Evolutionary conservation across 306 rosid genomes (phyloP), one percentile per base, ranked within the genome.

Genomic region (Vigna angularis): DNA sequence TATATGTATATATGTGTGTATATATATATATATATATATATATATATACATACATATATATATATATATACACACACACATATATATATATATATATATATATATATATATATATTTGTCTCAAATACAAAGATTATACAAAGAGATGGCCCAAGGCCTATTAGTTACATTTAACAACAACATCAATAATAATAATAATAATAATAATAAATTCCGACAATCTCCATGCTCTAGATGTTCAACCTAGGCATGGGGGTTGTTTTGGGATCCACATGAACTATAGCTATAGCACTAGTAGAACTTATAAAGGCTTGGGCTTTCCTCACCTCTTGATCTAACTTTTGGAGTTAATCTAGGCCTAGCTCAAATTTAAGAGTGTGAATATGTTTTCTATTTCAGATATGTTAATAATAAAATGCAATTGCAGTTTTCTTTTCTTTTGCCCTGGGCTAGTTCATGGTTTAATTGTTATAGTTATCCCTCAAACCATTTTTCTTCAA

Each of bases 391-490:
- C 42, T 65, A 55, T 53, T 76, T 71, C 73, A 49, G 50, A 48
- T 45, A 38, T 66, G 48, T 78, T 64, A 62, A 34, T 56, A 47
- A 34, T 72, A 55, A 56, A 65, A 57, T 55, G 75, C 79, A 76
- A 36, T 64, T 36, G 28, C 70, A 15, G 12, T 49, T 20, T 61
- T 50, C 16, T 30, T 64, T 78, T 67, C 70, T 50, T 62, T 72
- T 52, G n/a, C 34, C 74, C 30, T n/a, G 42, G 65, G 51, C 16
- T 34, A 59, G 17, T 75, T 78, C 50, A 42, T 65, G 61, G 67
- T 73, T 67, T 64, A 50, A 58, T 66, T 83, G 74, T 52, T 42
- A 18, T 52, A 50, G 68, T 59, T 63, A 63, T 65, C 42, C 61
- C 2, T 44, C 53, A 50, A 58, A 47, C 62, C 66, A 28, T 34